Conservation (phyloP, 805 yeast genomes). For the Teunomyces panamensis region DNA sequence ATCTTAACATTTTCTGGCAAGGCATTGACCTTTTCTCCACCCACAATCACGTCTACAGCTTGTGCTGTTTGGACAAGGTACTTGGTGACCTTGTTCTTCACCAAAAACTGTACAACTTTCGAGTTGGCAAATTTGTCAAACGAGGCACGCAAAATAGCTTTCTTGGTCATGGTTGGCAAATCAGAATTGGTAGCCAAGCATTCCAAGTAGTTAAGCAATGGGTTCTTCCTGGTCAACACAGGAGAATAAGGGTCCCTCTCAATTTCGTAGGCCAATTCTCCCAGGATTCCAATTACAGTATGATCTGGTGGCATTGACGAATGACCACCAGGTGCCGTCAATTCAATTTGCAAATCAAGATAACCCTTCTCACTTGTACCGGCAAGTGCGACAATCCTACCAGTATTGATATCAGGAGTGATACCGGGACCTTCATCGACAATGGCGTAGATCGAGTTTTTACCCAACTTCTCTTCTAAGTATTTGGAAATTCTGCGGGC, state of each 20-base stretch:
- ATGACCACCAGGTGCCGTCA: conserved; percentile 73
- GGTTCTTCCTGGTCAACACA: conserved; percentile 51
- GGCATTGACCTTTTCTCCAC: conserved; percentile 41
- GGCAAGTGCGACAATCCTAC: conserved; percentile 53
- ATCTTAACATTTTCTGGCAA: conserved; percentile 34
- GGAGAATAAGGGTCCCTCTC: conserved; percentile 58
- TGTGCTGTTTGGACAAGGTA: conserved; percentile 33
- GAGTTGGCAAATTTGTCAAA: conserved; percentile 33
- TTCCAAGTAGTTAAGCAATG: conserved; percentile 53
- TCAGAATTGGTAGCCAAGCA: conserved; percentile 56
- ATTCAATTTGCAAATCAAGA: conserved; percentile 44
- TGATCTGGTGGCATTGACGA: conserved; percentile 81
- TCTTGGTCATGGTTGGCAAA: conserved; percentile 19
- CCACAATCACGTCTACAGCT: conserved; percentile 31
- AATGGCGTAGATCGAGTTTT: conserved; percentile 55
- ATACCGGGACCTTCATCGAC: conserved; percentile 64
- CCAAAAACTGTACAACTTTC: conserved; percentile 17
- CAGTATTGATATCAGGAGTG: conserved; percentile 32
- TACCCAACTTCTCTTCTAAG: conserved; percentile 56
- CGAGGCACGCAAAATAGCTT: conserved; percentile 35
- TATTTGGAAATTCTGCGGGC: conserved; percentile 51
- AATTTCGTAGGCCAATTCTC: conserved; percentile 54
- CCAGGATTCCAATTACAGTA: conserved; percentile 71
- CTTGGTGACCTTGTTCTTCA: conserved; percentile 18
- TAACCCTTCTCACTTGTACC: conserved; percentile 48